Percentiles rank a stretch among this genome's conserved stretches.
Conservation (phyloP, 345 rosid species). For the Brassica carinata region DNA sequence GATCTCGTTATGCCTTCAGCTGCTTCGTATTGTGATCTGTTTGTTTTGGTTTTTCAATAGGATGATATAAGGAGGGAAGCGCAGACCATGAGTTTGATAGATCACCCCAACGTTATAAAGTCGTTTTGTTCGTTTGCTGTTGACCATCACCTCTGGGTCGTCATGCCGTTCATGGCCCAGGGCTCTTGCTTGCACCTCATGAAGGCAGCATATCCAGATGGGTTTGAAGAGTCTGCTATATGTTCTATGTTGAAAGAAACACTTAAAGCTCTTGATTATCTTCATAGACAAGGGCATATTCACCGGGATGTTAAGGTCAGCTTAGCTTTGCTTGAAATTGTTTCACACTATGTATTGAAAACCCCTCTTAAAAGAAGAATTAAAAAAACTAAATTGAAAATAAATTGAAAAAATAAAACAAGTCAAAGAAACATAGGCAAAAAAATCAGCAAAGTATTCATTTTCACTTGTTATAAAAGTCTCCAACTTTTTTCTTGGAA, state of each 20-base stretch:
- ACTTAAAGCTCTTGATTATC: conserved; percentile 91
- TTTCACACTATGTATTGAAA: background rate
- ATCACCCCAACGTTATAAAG: conserved; percentile 87
- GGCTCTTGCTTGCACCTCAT: conserved; percentile 96
- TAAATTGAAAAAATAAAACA: background rate
- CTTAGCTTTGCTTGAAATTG: background rate
- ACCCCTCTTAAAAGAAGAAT: no score
- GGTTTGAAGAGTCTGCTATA: conserved; percentile 87
- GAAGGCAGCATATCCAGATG: conserved; percentile 92
- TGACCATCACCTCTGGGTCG: conserved; percentile 89
- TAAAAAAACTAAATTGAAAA: no score
- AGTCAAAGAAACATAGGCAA: background rate
- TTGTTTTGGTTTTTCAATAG: conserved; percentile 40
- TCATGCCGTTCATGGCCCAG: conserved; percentile 98
- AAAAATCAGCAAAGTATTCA: no score
- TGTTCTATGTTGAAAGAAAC: conserved; percentile 81
- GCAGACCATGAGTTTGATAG: conserved; percentile 93
- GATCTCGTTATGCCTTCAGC: no score
- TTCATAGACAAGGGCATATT: conserved; percentile 96
- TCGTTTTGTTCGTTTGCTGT: conserved; percentile 87
- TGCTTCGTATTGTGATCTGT: background rate
- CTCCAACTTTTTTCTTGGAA: background rate
- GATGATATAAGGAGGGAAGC: conserved; percentile 96
- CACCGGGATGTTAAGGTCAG: conserved; percentile 94
- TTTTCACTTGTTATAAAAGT: no score